Evolutionary conservation across 208 protist genomes (phyloP), one percentile per base, ranked within the genome.

Genomic region (Acanthamoeba triangularis): DNA sequence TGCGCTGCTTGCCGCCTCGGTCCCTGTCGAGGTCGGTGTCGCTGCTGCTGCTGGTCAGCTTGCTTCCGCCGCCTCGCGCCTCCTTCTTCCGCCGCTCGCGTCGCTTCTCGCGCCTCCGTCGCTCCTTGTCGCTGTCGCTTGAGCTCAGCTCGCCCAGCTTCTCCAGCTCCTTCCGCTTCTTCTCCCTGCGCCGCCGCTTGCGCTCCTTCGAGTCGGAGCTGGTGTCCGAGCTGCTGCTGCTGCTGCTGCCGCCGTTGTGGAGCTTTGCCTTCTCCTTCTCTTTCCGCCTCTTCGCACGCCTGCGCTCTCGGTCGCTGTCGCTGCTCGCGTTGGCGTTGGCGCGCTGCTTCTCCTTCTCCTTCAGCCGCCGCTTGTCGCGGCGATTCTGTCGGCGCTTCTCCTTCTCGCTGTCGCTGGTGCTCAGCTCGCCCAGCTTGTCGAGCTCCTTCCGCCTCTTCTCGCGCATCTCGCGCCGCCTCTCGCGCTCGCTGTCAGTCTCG

Each of bases 351-450:
- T 82, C 74, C 74, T 82, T 82, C 49, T 54, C 37, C 37, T 41
- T 41, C 69, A 28, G 28, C 6, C 74, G 33, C 6, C 74, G 74
- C 41, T 52, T 82, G 6, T 82, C 41, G 20, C 41, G 37, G 74
- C 74, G 74, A 6, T 52, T 41, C 74, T 82, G 74, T 18, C 74
- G 33, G 20, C 74, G 74, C 41, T 82, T 82, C 74, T 82, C 74
- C 14, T 82, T 82, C 74, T 82, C 74, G 74, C 74, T 82, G 74
- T 82, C 74, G 74, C 74, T 82, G 37, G 74, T 82, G 41, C 74
- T 82, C 6, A 82, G 74, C 37, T 82, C 74, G 33, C 74, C 74
- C 74, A 82, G 41, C 74, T 82, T 82, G 28, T 82, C 74, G 11
- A 54, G 33, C 74, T 82, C 74, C 74, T 82, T 82, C 23, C 74